phyloP scores from a whole-genome alignment of 345 rosid species.

The Brassica rapa region DNA sequence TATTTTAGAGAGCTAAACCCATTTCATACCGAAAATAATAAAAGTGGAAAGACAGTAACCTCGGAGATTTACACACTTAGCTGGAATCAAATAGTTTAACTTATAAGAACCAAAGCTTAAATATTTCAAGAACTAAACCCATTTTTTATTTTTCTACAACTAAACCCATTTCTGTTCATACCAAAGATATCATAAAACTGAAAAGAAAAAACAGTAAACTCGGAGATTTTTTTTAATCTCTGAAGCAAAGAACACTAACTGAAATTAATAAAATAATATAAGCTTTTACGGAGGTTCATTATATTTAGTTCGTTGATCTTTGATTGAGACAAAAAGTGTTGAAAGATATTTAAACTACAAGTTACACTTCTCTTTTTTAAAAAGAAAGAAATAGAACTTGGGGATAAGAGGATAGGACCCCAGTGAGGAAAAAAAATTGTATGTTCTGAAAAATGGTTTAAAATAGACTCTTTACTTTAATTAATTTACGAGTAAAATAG shows the following conservation, averaged over 20 bases:
- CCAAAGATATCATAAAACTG: not conserved
- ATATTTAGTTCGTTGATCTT: constrained; percentile 26
- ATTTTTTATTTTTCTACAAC: no score
- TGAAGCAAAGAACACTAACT: not conserved
- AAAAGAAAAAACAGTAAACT: not conserved
- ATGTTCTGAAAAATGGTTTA: not conserved
- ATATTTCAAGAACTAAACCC: no score
- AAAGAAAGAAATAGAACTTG: constrained; percentile 18
- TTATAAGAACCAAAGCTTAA: no score
- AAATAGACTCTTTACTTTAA: not conserved
- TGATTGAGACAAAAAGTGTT: constrained; percentile 36
- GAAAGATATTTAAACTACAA: constrained; percentile 29
- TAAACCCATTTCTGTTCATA: not conserved
- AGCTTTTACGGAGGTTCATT: not conserved
- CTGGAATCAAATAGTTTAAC: no score
- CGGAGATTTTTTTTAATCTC: not conserved
- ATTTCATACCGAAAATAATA: not conserved
- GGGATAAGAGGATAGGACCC: constrained; percentile 39
- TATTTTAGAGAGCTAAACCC: not conserved
- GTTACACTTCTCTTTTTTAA: constrained; percentile 15
- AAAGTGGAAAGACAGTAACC: not conserved
- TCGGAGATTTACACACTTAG: no score
- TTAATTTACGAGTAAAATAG: not conserved
- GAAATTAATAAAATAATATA: not conserved
- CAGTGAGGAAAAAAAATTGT: not conserved